Conservation (phyloP, 306 rosid species). For the Cicer chorassanicum region DNA sequence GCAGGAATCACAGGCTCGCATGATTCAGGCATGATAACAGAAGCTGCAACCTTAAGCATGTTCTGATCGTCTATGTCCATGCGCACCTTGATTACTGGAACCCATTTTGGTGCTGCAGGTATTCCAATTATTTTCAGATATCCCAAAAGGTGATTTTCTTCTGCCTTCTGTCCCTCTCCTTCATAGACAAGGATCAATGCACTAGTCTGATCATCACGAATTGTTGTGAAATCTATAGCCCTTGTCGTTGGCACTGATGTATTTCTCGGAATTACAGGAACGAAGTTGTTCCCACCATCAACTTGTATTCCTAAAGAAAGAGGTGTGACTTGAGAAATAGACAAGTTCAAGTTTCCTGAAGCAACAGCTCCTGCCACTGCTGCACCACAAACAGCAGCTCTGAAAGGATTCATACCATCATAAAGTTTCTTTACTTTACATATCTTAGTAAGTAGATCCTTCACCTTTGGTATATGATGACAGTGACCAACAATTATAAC, state of each 20-base stretch:
- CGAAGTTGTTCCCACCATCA: constrained; percentile 64
- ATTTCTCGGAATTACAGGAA: constrained; percentile 66
- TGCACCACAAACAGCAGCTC: constrained; percentile 84
- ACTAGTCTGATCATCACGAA: constrained; percentile 72
- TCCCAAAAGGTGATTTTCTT: constrained; percentile 80
- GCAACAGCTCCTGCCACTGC: constrained; percentile 89
- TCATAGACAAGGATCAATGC: constrained; percentile 75
- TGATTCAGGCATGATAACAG: too few species aligned
- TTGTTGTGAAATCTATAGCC: constrained; percentile 68
- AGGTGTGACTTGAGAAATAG: constrained; percentile 79
- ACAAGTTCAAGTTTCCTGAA: constrained; percentile 72
- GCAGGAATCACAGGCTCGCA: too few species aligned
- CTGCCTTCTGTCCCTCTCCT: constrained; percentile 64
- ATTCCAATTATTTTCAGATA: constrained; percentile 76
- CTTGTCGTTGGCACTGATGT: constrained; percentile 74
- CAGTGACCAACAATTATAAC: too few species aligned
- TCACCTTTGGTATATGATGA: too few species aligned
- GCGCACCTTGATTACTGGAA: too few species aligned
- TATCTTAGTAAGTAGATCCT: background rate
- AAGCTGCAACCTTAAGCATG: too few species aligned
- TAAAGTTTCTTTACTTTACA: constrained; percentile 61
- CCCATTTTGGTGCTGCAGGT: constrained; percentile 44
- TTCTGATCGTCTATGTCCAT: too few species aligned
- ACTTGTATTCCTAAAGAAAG: constrained; percentile 79
- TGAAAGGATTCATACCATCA: constrained; percentile 69